Evolutionary conservation across 148 eudicot species (phyloP), one percentile per base, ranked within the genome.

Genomic region (Pharnaceum exiguum): DNA sequence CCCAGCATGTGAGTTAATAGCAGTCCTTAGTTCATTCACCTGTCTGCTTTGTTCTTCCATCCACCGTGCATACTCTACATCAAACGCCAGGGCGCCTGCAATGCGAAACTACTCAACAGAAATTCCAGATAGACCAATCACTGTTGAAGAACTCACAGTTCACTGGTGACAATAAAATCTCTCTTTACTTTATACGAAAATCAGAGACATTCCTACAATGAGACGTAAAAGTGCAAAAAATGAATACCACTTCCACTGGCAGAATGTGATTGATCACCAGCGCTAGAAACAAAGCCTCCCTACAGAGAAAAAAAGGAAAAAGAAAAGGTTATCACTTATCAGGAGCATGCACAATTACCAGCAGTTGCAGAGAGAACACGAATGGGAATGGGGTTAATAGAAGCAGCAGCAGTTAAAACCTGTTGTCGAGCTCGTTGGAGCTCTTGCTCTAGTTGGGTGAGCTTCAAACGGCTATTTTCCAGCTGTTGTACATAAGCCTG

Each of bases 41-140:
- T 71, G 76, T 60, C 71, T 72, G 66, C 75, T 93, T 13, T 83
- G 95, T 60, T 93, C 98, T 74, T 93, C 98, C 32, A 75, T 28
- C 98, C 98, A 93, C 36, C 99, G 74, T 32, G 95, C 66, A 69
- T 93, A 85, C 70, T 93, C 99, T 17, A 70, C 86, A 67, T 88
- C 95, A 77, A 93, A 93, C 29, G 96, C 89, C 87, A 88, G 63
- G 31, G 96, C 88, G 35, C 96, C 99, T 88, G 74, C 62, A 69
- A 28, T 17, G 50, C 7, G 13, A 18, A 53, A 26, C 5, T 35
- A 17, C 6, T n/a, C 26, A 19, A 7, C 24, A 23, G 39, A 63
- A 39, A 40, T 23, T 47, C 33, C 7, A 42, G n/a, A 40, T 23
- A 67, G 9, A 67, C 5, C 7, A 24, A 49, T 29, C 5, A 11